Base-by-base conservation (phyloP, 495 filamentous ascomycete species). In the Talaromyces ruber region DNA sequence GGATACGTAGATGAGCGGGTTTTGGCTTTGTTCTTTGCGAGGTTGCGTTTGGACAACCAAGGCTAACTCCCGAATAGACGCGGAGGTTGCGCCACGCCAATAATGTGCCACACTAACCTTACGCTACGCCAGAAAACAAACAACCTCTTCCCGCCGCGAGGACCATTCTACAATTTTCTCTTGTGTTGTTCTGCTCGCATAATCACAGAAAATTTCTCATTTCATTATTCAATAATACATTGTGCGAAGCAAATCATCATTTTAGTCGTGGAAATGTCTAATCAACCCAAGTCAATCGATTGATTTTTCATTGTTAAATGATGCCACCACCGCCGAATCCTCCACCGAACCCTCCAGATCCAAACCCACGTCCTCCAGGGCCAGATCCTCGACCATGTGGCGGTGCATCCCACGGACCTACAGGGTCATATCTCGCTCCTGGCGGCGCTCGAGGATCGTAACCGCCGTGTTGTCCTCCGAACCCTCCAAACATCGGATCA, bases 401-500 rank as follows among this genome's bases (percentile, higher is more conserved):
- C 12, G 82, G 78, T 12, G 70, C 74, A 61, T 81, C 80, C 14
- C 91, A 90, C 1, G 94, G 94, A 0, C 89, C 90, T 14, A 91
- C 70, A 7, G 93, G 94, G 79, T 97, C 94, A 74, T 91, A 90
- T 66, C 87, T 70, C 25, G 85, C 75, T 29, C 87, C 87, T 5
- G 79, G 80, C 5, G 83, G 83, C 34, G 75, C 78, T 47, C 76
- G 80, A 16, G 74, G 72, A 63, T 74, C 66, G 63, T 72, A 76
- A 3, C 70, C 79, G 26, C 75, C 75, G 30, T 71, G 73, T 32
- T 70, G 73, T 9, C 79, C 80, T 18, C 76, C 79, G 11, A 70
- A 69, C 0, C 90, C 91, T 37, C 81, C 83, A 71, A 97, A 97
- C 66, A 97, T 71, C 28, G 91, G 92, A 72, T 98, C 94, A 68